Evolutionary conservation across 768 basidiomycete species (phyloP), one percentile per base, ranked within the genome.

Genomic region (Chalciporus sphaerocephalus): DNA sequence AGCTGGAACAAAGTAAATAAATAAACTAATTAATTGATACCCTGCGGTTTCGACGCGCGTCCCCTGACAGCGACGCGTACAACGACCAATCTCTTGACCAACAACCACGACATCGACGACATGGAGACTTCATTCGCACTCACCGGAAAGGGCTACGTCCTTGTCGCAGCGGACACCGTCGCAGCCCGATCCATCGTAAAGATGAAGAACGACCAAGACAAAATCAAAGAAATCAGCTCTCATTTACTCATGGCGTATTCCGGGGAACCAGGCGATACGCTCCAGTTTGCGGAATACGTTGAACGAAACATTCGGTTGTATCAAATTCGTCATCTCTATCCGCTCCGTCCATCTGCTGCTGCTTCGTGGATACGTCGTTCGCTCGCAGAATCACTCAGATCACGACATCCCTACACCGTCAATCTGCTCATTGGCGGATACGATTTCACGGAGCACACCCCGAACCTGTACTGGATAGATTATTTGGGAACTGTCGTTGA

Each of bases 191-290:
- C 92, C 24, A 91, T 99, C 68, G 85, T 98, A 63, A 95, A 93
- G 72, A 96, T 98, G 92, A 96, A 98, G 74, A 65, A 76, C 28
- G 92, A 96, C 69, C 89, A 91, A 71, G 94, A 98, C 76, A 97
- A 98, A 74, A 91, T 95, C 74, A 92, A 93, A 68, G 75, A 79
- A 18, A 76, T 99, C 34, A 85, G 90, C 51, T 84, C 92, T 20
- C 91, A 96, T 66, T 73, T 98, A 25, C 78, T 94, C 61, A 95
- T 99, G 92, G 84, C 92, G 1, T 92, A 85, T 67, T 90, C 90
- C 52, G 94, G 94, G 53, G 93, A 96, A 66, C 89, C 93, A 69
- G 95, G 96, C 48, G 96, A 98, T 64, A 98, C 96, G 17, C 75
- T 95, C 18, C 90, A 97, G 62, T 98, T 98, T 59, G 88, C 95